Evolutionary conservation across 2,329 filamentous ascomycete species (phyloP).

Genomic region (Nothophoma quercina): DNA sequence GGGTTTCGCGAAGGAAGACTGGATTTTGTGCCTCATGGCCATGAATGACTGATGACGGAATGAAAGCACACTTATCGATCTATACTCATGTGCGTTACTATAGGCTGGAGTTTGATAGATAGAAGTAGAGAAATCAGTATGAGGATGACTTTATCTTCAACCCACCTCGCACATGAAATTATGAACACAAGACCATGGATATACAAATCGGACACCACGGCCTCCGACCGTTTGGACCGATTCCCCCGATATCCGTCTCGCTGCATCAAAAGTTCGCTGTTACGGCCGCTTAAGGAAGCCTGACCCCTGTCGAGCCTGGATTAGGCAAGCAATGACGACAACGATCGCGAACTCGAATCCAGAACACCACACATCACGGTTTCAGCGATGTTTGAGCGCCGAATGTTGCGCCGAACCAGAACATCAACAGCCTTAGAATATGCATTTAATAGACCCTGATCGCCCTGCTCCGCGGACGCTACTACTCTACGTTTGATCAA

Average conservation of each 20-base stretch:
- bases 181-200: too few relatives aligned
- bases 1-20: background rate
- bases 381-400: conserved; percentile 7
- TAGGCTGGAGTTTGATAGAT: conserved; percentile 16
- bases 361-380: conserved; percentile 26
- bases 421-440: background rate
- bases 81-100: conserved; percentile 20
- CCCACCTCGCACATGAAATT: too few relatives aligned
- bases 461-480: background rate
- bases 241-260: conserved; percentile 2
- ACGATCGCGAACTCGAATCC: conserved; percentile 36
- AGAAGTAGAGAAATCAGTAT: conserved; percentile 12
- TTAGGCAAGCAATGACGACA: conserved; percentile 33
- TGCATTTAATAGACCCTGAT: conserved; percentile 5
- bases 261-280: too few relatives aligned
- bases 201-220: background rate
- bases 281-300: background rate
- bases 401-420: conserved; percentile 8
- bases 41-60: conserved; percentile 17
- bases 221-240: background rate
- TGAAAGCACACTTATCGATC: conserved; percentile 20
- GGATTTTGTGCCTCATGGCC: conserved; percentile 10
- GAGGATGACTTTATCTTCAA: too few relatives aligned
- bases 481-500: too few relatives aligned
- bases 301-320: background rate